These are phyloP conservation scores for Cochlearia excelsa DNA, from an alignment of 345 rosid genomes.

Conservation along the genomic window DNA sequence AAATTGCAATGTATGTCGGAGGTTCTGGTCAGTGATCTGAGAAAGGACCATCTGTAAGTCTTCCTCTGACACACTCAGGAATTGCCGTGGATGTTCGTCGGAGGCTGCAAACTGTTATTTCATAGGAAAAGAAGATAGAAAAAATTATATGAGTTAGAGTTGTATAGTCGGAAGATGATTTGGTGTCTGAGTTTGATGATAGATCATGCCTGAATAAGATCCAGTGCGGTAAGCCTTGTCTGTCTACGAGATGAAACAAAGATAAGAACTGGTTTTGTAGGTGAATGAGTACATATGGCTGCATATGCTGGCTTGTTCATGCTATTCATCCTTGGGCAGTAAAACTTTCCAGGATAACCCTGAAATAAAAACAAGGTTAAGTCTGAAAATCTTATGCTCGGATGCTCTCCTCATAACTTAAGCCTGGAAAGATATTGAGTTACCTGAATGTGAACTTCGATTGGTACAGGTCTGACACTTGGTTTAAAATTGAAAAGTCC, in stretches of 20 bases:
- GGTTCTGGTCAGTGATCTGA: slow-evolving; percentile 89
- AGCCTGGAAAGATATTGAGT: slow-evolving; percentile 38
- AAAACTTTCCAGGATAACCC: slow-evolving; percentile 98
- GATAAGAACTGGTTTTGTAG: slow-evolving; percentile 91
- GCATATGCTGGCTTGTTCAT: slow-evolving; percentile 99
- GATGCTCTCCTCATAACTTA: slow-evolving; percentile 19
- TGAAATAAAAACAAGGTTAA: slow-evolving; percentile 37
- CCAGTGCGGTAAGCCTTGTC: slow-evolving; percentile 96
- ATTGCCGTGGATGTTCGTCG: slow-evolving; percentile 93
- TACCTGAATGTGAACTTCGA: slow-evolving; percentile 98
- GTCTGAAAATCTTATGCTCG: slow-evolving; percentile 18
- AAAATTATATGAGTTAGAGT: slow-evolving; percentile 12
- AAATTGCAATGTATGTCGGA: slow-evolving; percentile 91
- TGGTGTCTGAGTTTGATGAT: slow-evolving; percentile 18
- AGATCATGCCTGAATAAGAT: slow-evolving; percentile 80
- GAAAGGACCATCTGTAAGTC: slow-evolving; percentile 91
- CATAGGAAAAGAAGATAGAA: slow-evolving; percentile 24
- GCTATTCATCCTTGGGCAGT: slow-evolving; percentile 95
- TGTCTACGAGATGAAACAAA: slow-evolving; percentile 98
- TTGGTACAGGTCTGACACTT: slow-evolving; percentile 98
- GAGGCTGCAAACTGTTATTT: slow-evolving; percentile 77
- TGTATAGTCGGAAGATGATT: slow-evolving; percentile 7
- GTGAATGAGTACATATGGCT: slow-evolving; percentile 96
- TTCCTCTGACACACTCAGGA: slow-evolving; percentile 80
- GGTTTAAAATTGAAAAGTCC: slow-evolving; percentile 99